Evolutionary conservation across 192 early-diverging fungal species (phyloP), one percentile per base, ranked within the genome.

Genomic region (Coemansia aciculifera): DNA sequence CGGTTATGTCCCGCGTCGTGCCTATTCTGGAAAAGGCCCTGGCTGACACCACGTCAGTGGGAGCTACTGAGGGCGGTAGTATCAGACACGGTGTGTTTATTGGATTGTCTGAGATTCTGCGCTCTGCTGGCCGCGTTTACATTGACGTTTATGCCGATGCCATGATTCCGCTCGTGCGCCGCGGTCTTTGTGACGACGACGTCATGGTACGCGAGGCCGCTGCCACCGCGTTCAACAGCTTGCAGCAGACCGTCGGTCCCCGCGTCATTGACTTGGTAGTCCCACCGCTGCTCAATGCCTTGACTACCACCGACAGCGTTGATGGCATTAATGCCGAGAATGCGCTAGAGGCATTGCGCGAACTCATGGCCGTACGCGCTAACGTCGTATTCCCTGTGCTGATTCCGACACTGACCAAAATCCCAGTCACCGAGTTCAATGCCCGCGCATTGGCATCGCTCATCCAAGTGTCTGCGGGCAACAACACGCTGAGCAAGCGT

Each of bases 311-410:
- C 59, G 36, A 23, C 6, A 38, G 36, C 3, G 42, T 66, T 12
- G 66, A 51, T 4, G 75, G 75, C 10, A 78, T 78, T 42, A 60
- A 72, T 19, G 71, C 79, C 21, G 77, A 75, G 23, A 89, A 92
- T 69, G 97, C 96, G 12, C 81, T 99, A 75, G 93, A 95, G 74
- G 98, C 94, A 38, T 83, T 99, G 61, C 97, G 97, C 80, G 94
- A 98, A 75, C 92, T 99, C 59, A 98, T 98, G 95, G 88, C 93
- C 13, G 94, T 98, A 44, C 92, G 94, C n/a, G 92, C 93, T 63
- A 92, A 93, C 67, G 94, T 95, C 3, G 98, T 99, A 8, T 97
- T 99, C 92, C 98, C 98, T 8, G 95, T 97, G 34, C 85, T 99
- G 57, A 95, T 99, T 62, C 98, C 98, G 3, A 97, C 94, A 6